A percentile compares a stretch with the other conserved stretches of the same genome.
phyloP scores from a whole-genome alignment of 371 early-diverging fungal species.

The Nematocida ironsii region DNA sequence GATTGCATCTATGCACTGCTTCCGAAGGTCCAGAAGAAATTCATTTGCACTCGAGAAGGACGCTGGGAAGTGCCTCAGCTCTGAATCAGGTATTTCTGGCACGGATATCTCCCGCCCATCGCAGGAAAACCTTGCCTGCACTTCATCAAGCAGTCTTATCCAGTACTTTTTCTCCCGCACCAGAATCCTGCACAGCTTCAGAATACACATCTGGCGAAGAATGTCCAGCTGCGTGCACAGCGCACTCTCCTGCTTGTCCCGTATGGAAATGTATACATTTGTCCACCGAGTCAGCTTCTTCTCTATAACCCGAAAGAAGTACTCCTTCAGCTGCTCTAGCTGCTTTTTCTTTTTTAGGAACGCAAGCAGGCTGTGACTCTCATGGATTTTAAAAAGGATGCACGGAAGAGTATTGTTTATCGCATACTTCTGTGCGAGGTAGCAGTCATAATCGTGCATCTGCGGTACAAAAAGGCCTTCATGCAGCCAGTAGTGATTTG shows the following conservation, averaged over 20 bases:
- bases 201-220: conserved; percentile 9
- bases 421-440: conserved; percentile 27
- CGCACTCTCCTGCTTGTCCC: background rate
- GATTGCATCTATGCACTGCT: background rate
- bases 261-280: conserved; percentile 9
- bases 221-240: background rate
- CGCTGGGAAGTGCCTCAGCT: background rate
- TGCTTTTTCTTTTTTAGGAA: conserved; percentile 8
- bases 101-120: too few species aligned
- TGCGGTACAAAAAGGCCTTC: conserved; percentile 23
- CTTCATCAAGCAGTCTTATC: background rate
- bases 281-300: conserved; percentile 25
- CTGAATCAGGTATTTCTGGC: background rate
- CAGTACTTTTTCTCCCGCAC: conserved; percentile 28
- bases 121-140: conserved; percentile 1
- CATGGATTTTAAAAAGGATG: conserved; percentile 7
- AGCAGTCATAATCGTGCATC: conserved; percentile 21
- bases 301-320: conserved; percentile 2
- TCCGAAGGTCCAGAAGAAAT: conserved; percentile 20
- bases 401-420: conserved; percentile 14
- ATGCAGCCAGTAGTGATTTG: conserved; percentile 1
- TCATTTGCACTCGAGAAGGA: conserved; percentile 1
- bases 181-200: conserved; percentile 3
- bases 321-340: background rate
- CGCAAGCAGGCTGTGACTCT: conserved; percentile 2